Percentiles rank a stretch among this genome's conserved stretches.
Evolutionary conservation across 768 basidiomycete genomes (phyloP).

Genomic region (Lepiota subincarnata): DNA sequence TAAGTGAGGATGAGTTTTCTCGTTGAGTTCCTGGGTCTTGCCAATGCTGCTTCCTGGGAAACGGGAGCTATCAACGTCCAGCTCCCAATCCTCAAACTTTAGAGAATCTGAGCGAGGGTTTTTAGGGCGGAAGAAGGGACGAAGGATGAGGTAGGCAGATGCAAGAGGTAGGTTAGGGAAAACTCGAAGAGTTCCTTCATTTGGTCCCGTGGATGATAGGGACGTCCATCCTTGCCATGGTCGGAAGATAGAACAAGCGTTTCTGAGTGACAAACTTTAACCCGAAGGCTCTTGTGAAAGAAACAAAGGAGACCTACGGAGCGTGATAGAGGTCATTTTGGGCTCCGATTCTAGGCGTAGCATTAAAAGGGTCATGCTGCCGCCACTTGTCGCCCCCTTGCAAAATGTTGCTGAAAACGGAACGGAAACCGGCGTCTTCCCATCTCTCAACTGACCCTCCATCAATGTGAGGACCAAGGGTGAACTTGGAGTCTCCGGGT

Average conservation of each 20-base stretch:
- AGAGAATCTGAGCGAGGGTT: slow-evolving; percentile 23
- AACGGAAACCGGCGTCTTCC: slow-evolving; percentile 43
- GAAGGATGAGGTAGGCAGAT: slow-evolving; percentile 57
- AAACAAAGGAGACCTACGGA: slow-evolving; percentile 33
- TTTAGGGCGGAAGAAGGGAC: slow-evolving; percentile 59
- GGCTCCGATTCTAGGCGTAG: slow-evolving; percentile 41
- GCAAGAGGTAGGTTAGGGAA: slow-evolving; percentile 52
- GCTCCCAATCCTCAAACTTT: slow-evolving; percentile 47
- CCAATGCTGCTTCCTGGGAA: slow-evolving; percentile 57
- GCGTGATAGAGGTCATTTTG: slow-evolving; percentile 61
- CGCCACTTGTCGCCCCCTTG: slow-evolving; percentile 41
- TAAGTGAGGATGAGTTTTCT: slow-evolving; percentile 61
- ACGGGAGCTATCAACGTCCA: slow-evolving; percentile 44
- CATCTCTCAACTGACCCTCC: slow-evolving; percentile 52
- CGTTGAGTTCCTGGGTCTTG: slow-evolving; percentile 51
- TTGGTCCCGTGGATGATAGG: slow-evolving; percentile 48
- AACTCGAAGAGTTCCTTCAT: slow-evolving; percentile 62
- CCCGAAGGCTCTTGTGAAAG: not conserved
- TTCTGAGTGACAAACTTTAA: slow-evolving; percentile 39
- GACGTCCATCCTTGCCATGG: slow-evolving; percentile 60
- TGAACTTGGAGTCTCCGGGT: slow-evolving; percentile 66
- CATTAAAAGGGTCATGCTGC: slow-evolving; percentile 48
- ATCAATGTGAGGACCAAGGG: slow-evolving; percentile 59
- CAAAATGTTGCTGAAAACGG: slow-evolving; percentile 41
- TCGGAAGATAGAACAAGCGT: slow-evolving; percentile 50